These are phyloP conservation scores for Hyphopichia burtonii DNA, from an alignment of 1,139 yeast species.

Conservation along the genomic window DNA sequence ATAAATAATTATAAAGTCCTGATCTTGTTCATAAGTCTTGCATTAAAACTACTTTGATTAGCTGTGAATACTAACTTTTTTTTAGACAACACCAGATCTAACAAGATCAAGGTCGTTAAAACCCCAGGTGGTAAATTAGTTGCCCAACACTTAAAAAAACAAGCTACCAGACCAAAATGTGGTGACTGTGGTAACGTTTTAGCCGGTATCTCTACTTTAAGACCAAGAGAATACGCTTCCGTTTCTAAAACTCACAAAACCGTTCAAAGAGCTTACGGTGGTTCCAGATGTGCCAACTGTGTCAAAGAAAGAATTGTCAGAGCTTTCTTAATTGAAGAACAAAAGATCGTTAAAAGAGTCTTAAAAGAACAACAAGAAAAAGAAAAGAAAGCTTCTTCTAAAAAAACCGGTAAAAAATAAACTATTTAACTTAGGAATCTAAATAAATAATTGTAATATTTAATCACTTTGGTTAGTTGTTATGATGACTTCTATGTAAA, in stretches of 20 bases:
- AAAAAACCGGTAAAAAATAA: slow-evolving; percentile 37
- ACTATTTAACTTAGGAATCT: slow-evolving; percentile 12
- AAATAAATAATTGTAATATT: slow-evolving; percentile 13
- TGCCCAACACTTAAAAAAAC: slow-evolving; percentile 96
- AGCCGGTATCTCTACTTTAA: slow-evolving; percentile 88
- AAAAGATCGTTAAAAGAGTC: slow-evolving; percentile 98
- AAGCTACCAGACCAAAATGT: slow-evolving; percentile 95
- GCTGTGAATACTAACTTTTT: slow-evolving; percentile 5
- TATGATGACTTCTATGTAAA: slow-evolving; percentile 20
- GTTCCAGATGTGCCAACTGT: slow-evolving; percentile 97
- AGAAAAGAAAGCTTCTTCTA: slow-evolving; percentile 60
- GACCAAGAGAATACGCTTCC: slow-evolving; percentile 97
- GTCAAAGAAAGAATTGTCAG: slow-evolving; percentile 98
- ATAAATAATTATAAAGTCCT: too few species aligned
- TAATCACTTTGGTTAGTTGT: slow-evolving; percentile 13
- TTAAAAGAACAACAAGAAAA: slow-evolving; percentile 91
- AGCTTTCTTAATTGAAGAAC: slow-evolving; percentile 99
- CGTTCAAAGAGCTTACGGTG: slow-evolving; percentile 99
- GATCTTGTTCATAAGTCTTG: too few species aligned
- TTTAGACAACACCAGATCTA: slow-evolving; percentile 95
- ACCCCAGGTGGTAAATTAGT: slow-evolving; percentile 99
- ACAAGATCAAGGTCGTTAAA: slow-evolving; percentile 98
- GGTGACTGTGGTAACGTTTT: slow-evolving; percentile 96
- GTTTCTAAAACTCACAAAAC: slow-evolving; percentile 96
- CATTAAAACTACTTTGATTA: too few species aligned